These are phyloP conservation scores for Firmiana major DNA, from an alignment of 345 rosid species.

Conservation along the genomic window DNA sequence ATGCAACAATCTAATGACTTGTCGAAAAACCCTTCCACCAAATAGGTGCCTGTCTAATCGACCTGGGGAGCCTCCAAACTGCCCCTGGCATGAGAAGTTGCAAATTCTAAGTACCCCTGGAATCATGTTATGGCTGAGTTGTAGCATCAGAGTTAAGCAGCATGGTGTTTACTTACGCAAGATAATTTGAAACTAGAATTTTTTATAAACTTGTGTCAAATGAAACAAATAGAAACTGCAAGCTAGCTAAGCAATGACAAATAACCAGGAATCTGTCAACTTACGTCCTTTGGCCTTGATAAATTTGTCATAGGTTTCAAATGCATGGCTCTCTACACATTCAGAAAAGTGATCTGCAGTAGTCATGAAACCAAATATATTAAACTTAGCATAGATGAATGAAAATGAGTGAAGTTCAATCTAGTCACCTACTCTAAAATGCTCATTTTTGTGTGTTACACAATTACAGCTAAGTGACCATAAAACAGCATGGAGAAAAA, in stretches of 20 bases:
- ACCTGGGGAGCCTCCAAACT: background rate
- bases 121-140: background rate
- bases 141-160: background rate
- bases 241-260: conserved; percentile 6
- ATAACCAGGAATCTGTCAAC: conserved; percentile 10
- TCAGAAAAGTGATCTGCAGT: conserved; percentile 90
- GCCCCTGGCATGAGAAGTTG: background rate
- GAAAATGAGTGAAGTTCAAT: background rate
- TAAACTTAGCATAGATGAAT: conserved; percentile 2
- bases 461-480: background rate
- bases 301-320: conserved; percentile 92
- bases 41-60: background rate
- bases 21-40: background rate
- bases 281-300: conserved; percentile 80
- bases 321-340: conserved; percentile 93
- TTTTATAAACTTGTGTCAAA: background rate
- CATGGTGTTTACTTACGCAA: background rate
- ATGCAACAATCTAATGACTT: background rate
- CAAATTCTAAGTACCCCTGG: background rate
- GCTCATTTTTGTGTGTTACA: background rate
- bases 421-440: background rate
- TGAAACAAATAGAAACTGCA: background rate
- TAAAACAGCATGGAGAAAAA: background rate
- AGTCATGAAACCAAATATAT: conserved; percentile 3
- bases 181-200: background rate